Evolutionary conservation across 2,329 filamentous ascomycete species (phyloP), one percentile per base, ranked within the genome.

Genomic region (Cryphonectria carpinicola): DNA sequence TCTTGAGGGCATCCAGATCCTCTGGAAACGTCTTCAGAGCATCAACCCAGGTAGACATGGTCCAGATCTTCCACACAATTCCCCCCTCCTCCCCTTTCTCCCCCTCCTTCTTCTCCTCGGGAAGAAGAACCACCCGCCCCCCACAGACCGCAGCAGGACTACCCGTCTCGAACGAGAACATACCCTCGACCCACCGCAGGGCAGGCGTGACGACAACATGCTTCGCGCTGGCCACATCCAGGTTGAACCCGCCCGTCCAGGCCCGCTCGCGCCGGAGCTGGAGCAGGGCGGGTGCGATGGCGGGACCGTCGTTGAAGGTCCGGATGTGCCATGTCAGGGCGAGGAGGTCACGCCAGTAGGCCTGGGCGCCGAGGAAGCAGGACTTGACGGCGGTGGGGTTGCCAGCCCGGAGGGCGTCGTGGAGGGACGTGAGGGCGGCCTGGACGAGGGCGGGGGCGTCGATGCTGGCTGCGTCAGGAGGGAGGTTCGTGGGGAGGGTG

Each of bases 281-380:
- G 32, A 78, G 43, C 2, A 80, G 60, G 25, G 64, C 70, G 3
- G 75, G 68, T 0, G 78, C 77, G 66, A 82, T 77, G 0, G 73
- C 64, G 0, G 39, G 68, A 0, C 74, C 72, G 0, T 64, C 69
- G 4, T 41, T 73, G 61, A 82, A 79, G 2, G 80, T 82, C 14
- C 81, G 79, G n/a, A 81, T 54, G 58, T 82, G 79, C 67, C 74
- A 80, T 0, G 81, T 82, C 32, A 82, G 68, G 0, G 79, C 79
- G 35, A 82, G 46, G 56, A 75, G 71, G 65, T 82, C 81, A 28
- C 77, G 78, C 80, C 80, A 82, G 73, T 78, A 82, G 5, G 79
- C 76, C 72, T 81, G 79, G 3, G 67, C 71, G 3, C 70, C 6
- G 60, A 77, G 77, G 72, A 82, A 82, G 60, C 77, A 79, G 46